phyloP scores from a whole-genome alignment of 768 basidiomycete genomes.

The Obba rivulosa region DNA sequence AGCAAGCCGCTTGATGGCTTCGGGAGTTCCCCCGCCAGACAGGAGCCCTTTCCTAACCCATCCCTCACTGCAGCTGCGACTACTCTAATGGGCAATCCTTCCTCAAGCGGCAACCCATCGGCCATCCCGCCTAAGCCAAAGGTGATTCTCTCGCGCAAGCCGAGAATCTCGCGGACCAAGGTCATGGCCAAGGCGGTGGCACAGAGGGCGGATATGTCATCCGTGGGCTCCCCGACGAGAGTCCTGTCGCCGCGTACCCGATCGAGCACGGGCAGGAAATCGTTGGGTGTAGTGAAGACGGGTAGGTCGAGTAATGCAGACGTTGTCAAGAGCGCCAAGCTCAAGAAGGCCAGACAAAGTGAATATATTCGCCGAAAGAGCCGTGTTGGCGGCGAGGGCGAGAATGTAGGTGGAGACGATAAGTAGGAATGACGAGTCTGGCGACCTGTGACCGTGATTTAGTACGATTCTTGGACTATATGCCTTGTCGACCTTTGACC shows the following conservation, averaged over 20 bases:
- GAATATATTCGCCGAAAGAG: conserved; percentile 60
- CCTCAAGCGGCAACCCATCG: conserved; percentile 10
- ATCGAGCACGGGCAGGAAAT: conserved; percentile 44
- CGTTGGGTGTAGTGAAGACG: conserved; percentile 25
- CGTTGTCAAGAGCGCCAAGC: conserved; percentile 54
- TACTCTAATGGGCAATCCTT: conserved; percentile 16
- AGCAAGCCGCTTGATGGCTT: conserved; percentile 39
- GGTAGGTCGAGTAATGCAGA: conserved; percentile 23
- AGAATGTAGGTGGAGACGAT: background rate
- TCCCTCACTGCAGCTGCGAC: conserved; percentile 29
- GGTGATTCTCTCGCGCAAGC: conserved; percentile 46
- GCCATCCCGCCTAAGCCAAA: conserved; percentile 24
- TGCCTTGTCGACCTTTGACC: no score
- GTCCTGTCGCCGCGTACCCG: conserved; percentile 24
- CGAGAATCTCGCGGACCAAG: conserved; percentile 76
- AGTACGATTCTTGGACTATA: background rate
- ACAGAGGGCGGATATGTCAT: conserved; percentile 40
- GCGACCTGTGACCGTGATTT: no score
- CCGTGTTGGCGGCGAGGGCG: conserved; percentile 5
- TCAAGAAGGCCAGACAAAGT: conserved; percentile 71
- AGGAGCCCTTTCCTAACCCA: conserved; percentile 10
- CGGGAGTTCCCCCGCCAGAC: conserved; percentile 12
- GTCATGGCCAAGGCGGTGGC: conserved; percentile 74
- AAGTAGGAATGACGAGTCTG: no score
- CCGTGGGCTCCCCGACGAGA: conserved; percentile 14